A percentile compares a stretch with the other conserved stretches of the same genome.
These are phyloP conservation scores for Ustilago trichophora DNA, from an alignment of 1,284 basidiomycete species.

Conservation along the genomic window DNA sequence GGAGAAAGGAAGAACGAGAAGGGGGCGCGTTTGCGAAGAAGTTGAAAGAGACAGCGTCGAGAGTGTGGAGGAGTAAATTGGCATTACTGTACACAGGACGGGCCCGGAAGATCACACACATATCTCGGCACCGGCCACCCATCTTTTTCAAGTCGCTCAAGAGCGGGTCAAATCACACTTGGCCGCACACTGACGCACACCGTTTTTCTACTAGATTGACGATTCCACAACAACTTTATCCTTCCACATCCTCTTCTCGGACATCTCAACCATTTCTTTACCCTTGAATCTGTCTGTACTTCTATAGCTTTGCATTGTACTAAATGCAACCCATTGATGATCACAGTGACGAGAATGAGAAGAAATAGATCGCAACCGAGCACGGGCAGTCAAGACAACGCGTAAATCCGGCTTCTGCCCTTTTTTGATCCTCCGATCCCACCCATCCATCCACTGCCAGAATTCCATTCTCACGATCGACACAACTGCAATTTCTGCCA, in stretches of 20 bases:
- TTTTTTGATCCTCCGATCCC: constrained; percentile 10
- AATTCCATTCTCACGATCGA: constrained; percentile 1
- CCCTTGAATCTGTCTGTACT: too few relatives aligned
- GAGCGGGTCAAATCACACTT: too few relatives aligned
- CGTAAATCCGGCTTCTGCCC: constrained; percentile 9
- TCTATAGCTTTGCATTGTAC: too few relatives aligned
- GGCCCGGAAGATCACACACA: too few relatives aligned
- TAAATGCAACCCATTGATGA: too few relatives aligned
- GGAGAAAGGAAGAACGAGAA: constrained; percentile 2
- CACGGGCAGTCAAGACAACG: too few relatives aligned
- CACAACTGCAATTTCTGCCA: background rate
- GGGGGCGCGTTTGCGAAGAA: constrained; percentile 2
- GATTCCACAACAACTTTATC: too few relatives aligned
- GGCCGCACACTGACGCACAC: constrained; percentile 26
- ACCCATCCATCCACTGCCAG: background rate
- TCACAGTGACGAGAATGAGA: background rate
- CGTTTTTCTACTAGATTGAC: too few relatives aligned
- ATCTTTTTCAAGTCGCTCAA: background rate
- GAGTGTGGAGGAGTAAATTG: background rate
- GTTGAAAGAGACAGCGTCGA: background rate
- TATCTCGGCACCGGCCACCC: background rate
- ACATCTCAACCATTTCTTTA: background rate
- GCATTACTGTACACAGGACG: too few relatives aligned
- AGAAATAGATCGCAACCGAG: too few relatives aligned
- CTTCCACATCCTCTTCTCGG: background rate